These are phyloP conservation scores for Paramecium sexaurelia DNA, from an alignment of 73 alveolate species.

Conservation along the genomic window DNA sequence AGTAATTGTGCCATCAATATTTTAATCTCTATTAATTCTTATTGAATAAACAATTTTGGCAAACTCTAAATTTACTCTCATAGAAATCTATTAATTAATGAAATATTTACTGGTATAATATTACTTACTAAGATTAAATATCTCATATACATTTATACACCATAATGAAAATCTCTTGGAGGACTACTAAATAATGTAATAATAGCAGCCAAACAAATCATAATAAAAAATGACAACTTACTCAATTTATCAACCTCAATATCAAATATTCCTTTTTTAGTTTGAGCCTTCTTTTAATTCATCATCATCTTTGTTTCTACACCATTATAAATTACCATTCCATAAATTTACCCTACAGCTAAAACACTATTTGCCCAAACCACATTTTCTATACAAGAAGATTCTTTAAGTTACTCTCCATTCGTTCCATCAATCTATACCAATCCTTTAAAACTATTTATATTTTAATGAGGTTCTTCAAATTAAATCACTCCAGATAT, in stretches of 20 bases:
- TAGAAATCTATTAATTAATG: slow-evolving; percentile 75
- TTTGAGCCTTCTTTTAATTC: slow-evolving; percentile 85
- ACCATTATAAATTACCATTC: slow-evolving; percentile 92
- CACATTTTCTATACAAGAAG: slow-evolving; percentile 83
- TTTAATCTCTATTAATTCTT: slow-evolving; percentile 76
- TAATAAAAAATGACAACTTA: slow-evolving; percentile 74
- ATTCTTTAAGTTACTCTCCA: slow-evolving; percentile 7
- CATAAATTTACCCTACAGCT: slow-evolving; percentile 82
- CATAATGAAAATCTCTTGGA: slow-evolving; percentile 34
- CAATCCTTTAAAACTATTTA: slow-evolving; percentile 82
- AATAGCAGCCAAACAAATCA: slow-evolving; percentile 72
- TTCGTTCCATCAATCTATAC: slow-evolving; percentile 37
- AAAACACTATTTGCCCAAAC: slow-evolving; percentile 93
- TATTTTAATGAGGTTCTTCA: slow-evolving; percentile 76
- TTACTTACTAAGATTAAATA: slow-evolving; percentile 84
- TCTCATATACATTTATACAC: slow-evolving; percentile 70
- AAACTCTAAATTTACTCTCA: slow-evolving; percentile 95
- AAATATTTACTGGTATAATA: slow-evolving; percentile 85
- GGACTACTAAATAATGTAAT: slow-evolving; percentile 67
- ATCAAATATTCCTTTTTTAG: slow-evolving; percentile 93
- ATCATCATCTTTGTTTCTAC: slow-evolving; percentile 88
- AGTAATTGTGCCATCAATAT: slow-evolving; percentile 90
- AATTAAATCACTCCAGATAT: slow-evolving; percentile 26
- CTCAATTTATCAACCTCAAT: slow-evolving; percentile 80
- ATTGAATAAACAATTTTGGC: slow-evolving; percentile 88